Evolutionary conservation across 805 yeast genomes (phyloP), one percentile per base, ranked within the genome.

Genomic region (Saccharomycopsis amapae): DNA sequence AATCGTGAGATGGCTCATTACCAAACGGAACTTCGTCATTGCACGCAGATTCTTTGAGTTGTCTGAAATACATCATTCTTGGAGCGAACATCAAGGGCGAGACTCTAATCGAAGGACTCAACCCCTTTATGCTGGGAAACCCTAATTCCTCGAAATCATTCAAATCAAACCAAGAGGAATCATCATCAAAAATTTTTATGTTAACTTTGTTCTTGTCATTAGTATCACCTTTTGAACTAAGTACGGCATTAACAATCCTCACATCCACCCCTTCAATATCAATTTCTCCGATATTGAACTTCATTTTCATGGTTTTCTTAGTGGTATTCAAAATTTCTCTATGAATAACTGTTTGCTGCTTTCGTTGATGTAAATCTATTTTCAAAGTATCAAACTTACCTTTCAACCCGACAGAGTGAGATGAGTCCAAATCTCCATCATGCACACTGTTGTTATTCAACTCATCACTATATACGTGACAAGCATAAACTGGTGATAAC

Each of bases 41-140:
- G 3, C 19, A 7, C 12, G 12, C 12, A 24, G 22, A 17, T 22
- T 67, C 66, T 42, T 69, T 71, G 2, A 86, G 78, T 51, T 81
- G 78, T 40, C 90, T 70, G 50, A 74, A 65, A 59, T 85, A 89
- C 2, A 81, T 68, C 58, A 88, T 81, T 37, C 76, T 66, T 4
- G 90, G 85, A 0, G 94, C 69, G 60, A 66, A 78, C 54, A 85
- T 55, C 51, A 88, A 62, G 2, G 95, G 90, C 36, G 65, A 57
- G 2, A 81, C 73, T 12, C 62, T 65, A 39, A 86, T 67, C 10
- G 55, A 36, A 48, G 80, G 67, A 3, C 62, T 55, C 41, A 61
- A 60, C 1, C 61, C 58, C 7, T 59, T 56, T 5, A 72, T 49
- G 3, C 70, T 56, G 0, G 75, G 66, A 5, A 66, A 55, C 42